Evolutionary conservation across 2,329 filamentous ascomycete genomes (phyloP).

Genomic region (Botrytis deweyae): DNA sequence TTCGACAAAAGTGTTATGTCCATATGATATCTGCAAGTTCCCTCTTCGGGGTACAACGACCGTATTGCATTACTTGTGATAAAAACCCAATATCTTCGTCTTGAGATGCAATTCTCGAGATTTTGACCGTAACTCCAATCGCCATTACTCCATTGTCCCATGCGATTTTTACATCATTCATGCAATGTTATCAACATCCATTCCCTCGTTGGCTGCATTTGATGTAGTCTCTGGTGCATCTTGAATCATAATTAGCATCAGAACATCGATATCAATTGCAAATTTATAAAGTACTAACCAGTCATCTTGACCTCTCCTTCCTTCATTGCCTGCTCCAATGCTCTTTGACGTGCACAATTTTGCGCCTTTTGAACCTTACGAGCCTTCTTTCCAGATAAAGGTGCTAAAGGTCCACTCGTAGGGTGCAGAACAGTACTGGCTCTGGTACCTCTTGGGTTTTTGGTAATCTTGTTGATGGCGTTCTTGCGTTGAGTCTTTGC

Average conservation of each 20-base stretch:
- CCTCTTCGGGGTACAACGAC: not conserved
- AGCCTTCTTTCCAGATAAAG: constrained; percentile 39
- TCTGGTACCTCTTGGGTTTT: constrained; percentile 38
- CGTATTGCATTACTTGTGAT: not conserved
- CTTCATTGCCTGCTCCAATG: constrained; percentile 38
- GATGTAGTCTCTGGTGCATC: constrained; percentile 19
- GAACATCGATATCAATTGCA: not conserved
- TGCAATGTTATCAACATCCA: constrained; percentile 20
- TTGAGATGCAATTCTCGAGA: not conserved
- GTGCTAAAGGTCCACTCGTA: constrained; percentile 38
- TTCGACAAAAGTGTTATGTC: no score
- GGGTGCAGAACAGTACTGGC: constrained; percentile 37
- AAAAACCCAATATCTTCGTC: not conserved
- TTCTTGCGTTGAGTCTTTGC: constrained; percentile 38
- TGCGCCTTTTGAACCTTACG: constrained; percentile 38
- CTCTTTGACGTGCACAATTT: constrained; percentile 38
- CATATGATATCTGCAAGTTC: not conserved
- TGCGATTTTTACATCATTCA: not conserved
- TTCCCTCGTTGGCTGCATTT: constrained; percentile 1
- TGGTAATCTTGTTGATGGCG: constrained; percentile 34
- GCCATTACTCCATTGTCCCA: constrained; percentile 15
- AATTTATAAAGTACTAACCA: constrained; percentile 27
- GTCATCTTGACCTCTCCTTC: constrained; percentile 39
- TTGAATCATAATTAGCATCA: constrained; percentile 1
- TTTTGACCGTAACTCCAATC: constrained; percentile 16